Evolutionary conservation across 495 filamentous ascomycete genomes (phyloP).

Genomic region (Pyronema domesticum): DNA sequence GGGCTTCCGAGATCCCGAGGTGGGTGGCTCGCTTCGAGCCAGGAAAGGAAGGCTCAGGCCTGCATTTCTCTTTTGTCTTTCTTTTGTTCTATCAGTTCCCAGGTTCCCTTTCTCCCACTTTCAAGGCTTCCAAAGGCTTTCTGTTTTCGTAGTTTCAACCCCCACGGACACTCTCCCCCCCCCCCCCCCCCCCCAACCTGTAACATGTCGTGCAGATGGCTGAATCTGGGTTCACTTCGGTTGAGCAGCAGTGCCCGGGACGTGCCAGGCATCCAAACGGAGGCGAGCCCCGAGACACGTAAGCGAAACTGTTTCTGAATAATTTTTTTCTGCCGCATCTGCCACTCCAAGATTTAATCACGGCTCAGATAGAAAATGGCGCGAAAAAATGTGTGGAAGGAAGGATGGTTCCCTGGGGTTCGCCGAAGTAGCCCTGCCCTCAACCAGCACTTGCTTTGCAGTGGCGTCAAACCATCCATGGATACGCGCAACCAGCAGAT

Average conservation of each 20-base stretch:
- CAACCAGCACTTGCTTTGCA: too few species aligned
- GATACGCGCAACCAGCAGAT: too few species aligned
- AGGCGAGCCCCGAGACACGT: constrained; percentile 19
- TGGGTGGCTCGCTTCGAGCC: too few species aligned
- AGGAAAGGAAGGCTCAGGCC: background rate
- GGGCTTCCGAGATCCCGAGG: too few species aligned
- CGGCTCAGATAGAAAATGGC: too few species aligned
- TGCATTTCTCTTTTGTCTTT: background rate
- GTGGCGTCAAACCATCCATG: too few species aligned
- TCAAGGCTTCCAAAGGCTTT: too few species aligned
- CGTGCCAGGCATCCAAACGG: constrained; percentile 6
- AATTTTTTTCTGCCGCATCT: background rate
- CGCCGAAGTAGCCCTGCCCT: too few species aligned
- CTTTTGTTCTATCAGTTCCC: background rate
- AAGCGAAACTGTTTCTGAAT: constrained; percentile 16
- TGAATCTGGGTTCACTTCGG: constrained; percentile 1
- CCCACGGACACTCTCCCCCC: background rate
- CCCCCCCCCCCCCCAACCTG: background rate
- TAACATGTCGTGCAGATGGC: constrained; percentile 2
- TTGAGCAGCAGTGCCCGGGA: background rate
- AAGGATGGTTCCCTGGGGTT: too few species aligned
- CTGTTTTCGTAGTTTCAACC: background rate
- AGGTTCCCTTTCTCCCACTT: too few species aligned
- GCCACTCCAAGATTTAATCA: too few species aligned
- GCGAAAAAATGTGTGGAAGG: too few species aligned